Evolutionary conservation across 164 flowering plant species (phyloP).

Genomic region (Chimonanthus praecox): DNA sequence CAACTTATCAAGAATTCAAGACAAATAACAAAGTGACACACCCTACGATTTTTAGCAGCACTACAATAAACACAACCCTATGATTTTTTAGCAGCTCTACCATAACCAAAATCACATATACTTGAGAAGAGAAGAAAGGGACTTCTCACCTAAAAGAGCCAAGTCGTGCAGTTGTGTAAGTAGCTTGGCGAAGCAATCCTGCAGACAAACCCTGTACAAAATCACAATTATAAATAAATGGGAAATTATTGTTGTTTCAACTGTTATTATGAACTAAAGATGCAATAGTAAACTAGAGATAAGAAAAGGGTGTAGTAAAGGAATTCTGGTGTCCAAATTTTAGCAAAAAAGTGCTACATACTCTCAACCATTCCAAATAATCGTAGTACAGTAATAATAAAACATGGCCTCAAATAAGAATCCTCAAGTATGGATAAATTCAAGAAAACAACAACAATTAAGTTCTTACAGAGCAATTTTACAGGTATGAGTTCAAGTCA

Average conservation of each 20-base stretch:
- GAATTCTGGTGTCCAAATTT: too few species aligned
- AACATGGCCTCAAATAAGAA: neutral
- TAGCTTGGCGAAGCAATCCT: constrained; percentile 93
- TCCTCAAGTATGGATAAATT: neutral
- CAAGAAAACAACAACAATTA: neutral
- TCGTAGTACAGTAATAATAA: too few species aligned
- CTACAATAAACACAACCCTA: neutral
- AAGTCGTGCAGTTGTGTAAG: constrained; percentile 94
- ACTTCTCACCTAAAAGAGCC: constrained; percentile 77
- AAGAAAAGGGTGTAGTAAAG: neutral
- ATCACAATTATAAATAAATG: constrained; percentile 3
- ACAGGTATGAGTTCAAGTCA: neutral
- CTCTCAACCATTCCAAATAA: too few species aligned
- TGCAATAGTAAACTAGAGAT: neutral
- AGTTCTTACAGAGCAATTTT: neutral
- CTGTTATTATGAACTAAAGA: too few species aligned
- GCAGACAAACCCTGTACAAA: constrained; percentile 79
- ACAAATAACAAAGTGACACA: neutral
- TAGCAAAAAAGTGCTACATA: neutral
- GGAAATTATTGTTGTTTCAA: neutral
- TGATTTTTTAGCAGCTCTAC: neutral
- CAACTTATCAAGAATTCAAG: neutral
- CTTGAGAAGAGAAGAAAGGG: neutral
- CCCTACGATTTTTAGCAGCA: neutral
- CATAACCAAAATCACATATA: too few species aligned